phyloP scores from a whole-genome alignment of 2,329 filamentous ascomycete genomes.

The Microsporum canis region DNA sequence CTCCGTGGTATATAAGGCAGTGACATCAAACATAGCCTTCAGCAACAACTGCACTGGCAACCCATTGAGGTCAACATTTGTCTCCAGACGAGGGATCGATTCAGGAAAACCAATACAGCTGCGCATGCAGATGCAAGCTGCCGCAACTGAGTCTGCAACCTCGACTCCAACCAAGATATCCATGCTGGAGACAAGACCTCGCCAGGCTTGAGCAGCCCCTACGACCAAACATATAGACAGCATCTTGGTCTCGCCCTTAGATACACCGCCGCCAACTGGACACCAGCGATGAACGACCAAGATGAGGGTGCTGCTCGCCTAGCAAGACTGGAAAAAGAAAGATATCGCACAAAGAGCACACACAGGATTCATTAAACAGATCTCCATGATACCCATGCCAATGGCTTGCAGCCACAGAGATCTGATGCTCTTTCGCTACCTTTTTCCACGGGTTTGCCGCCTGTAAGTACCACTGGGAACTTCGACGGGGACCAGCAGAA shows the following conservation, averaged over 20 bases:
- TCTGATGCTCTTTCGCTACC: background rate
- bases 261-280: background rate
- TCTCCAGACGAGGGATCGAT: slow-evolving; percentile 1
- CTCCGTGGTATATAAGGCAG: slow-evolving; percentile 45
- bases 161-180: background rate
- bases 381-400: background rate
- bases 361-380: background rate
- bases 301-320: background rate
- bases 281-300: background rate
- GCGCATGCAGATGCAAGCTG: slow-evolving; percentile 3
- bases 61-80: background rate
- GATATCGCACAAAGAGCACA: background rate
- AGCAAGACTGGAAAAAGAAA: background rate
- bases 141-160: background rate
- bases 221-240: background rate
- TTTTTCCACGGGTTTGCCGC: background rate
- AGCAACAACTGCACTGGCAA: slow-evolving; percentile 6
- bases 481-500: background rate
- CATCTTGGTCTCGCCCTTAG: background rate
- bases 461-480: background rate
- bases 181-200: background rate
- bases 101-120: background rate
- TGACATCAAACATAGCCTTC: slow-evolving; percentile 6
- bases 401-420: background rate
- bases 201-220: background rate